These are phyloP conservation scores for Xylaria sp. DNA, from an alignment of 2,329 filamentous ascomycete species.

Conservation along the genomic window DNA sequence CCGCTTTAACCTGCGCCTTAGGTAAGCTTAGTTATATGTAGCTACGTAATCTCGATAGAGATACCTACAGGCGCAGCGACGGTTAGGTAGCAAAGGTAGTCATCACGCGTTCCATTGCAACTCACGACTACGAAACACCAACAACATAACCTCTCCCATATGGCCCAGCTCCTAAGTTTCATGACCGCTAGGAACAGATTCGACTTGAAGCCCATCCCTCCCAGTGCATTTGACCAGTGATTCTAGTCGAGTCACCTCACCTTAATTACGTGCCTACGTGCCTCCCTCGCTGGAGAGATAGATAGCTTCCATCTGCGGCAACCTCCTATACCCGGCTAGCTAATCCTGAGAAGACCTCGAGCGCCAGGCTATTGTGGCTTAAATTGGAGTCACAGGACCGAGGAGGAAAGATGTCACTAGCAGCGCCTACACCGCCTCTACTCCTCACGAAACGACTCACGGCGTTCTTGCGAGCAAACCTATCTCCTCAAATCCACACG, in stretches of 20 bases:
- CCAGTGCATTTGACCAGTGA: not conserved
- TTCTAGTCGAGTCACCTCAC: too few relatives aligned
- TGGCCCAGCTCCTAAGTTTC: not conserved
- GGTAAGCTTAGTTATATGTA: slow-evolving; percentile 2
- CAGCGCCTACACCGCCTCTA: slow-evolving; percentile 62
- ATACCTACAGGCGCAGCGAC: too few relatives aligned
- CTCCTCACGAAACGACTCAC: slow-evolving; percentile 75
- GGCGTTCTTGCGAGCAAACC: slow-evolving; percentile 68
- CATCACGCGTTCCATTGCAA: not conserved
- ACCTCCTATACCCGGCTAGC: not conserved
- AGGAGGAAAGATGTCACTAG: slow-evolving; percentile 41
- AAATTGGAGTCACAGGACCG: not conserved
- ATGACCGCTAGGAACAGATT: slow-evolving; percentile 3
- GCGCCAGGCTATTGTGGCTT: not conserved
- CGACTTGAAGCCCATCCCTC: not conserved
- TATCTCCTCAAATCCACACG: slow-evolving; percentile 67
- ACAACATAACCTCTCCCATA: not conserved
- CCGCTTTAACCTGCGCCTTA: not conserved
- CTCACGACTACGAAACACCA: not conserved
- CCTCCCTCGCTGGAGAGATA: not conserved
- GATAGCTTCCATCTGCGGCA: not conserved
- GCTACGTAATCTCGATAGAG: slow-evolving; percentile 16
- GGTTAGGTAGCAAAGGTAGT: not conserved
- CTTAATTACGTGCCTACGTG: not conserved
- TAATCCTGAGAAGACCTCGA: not conserved